Base-by-base conservation (phyloP, 2,329 filamentous ascomycete genomes). In the Exophiala sp. region DNA sequence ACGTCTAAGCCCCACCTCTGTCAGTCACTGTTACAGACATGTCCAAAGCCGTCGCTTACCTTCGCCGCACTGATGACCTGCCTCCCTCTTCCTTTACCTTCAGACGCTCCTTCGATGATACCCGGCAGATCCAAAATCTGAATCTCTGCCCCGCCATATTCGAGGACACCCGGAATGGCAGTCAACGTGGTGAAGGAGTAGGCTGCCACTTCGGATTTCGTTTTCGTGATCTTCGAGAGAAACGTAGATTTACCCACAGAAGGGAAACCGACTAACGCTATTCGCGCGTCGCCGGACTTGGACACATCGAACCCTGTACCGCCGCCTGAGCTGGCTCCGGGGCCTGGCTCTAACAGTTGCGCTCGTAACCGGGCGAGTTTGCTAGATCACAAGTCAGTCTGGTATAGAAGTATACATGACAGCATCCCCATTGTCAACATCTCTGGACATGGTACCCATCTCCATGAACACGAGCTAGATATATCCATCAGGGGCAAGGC, bases 221-320 rank as follows among this genome's bases (percentile, higher is more conserved):
- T 98, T 73, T 95, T 97, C 43, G 93, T 98, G 67, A 98, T 94
- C 66, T 97, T 96, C 42, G 90, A 96, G n/a, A 98, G 69, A 66
- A 98, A 97, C 0, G 93, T 98, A 2, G 93, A 98, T 74, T 98
- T 98, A 67, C 93, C 93, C 44, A 98, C 93, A 0, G 94, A 98
- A 0, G 94, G 93, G 63, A 98, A 98, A n/a, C 93, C 93, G 46
- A 98, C 94, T 1, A 98, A 81, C 1, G 94, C 89, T 71, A 98
- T 97, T 64, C 93, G 83, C 11, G 93, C 93, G 74, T 98, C 93
- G 57, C 93, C 93, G 59, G 85, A 91, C 72, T 98, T 98, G 68
- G 86, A 93, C 35, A 98, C 93, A 65, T 91, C 86, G 68, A 75
- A 98, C 8, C 93, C 93, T 2, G 85, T 73, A 19, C 93, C 91